These are phyloP conservation scores for Tulasnella sp. DNA, from an alignment of 768 basidiomycete genomes.

Conservation along the genomic window DNA sequence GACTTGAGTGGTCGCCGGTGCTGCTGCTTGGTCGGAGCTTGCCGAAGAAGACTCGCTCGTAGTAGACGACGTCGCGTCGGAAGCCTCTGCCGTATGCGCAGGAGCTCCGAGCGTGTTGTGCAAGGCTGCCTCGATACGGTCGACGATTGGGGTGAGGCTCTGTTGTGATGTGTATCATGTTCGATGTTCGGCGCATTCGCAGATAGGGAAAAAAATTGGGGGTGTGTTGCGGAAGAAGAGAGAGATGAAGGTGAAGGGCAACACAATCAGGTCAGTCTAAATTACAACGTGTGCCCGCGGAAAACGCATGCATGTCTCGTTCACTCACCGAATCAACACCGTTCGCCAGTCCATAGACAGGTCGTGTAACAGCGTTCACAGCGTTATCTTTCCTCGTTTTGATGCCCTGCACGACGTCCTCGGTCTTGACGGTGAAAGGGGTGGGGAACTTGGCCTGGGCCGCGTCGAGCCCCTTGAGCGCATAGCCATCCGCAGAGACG, in stretches of 20 bases:
- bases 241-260: constrained; percentile 27
- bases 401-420: constrained; percentile 57
- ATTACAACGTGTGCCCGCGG: neutral
- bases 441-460: constrained; percentile 68
- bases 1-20: constrained; percentile 64
- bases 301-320: neutral
- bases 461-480: constrained; percentile 66
- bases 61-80: constrained; percentile 7
- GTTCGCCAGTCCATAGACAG: constrained; percentile 53
- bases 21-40: constrained; percentile 38
- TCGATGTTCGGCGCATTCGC: neutral
- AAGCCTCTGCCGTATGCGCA: neutral
- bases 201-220: neutral
- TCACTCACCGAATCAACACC: constrained; percentile 60
- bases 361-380: constrained; percentile 43
- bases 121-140: constrained; percentile 58
- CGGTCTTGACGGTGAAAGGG: constrained; percentile 65
- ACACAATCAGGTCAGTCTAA: constrained; percentile 24
- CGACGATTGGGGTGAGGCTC: constrained; percentile 63
- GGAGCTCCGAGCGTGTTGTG: constrained; percentile 27
- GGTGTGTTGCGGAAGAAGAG: neutral
- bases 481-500: constrained; percentile 55
- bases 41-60: constrained; percentile 16
- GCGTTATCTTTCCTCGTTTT: constrained; percentile 51
- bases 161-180: neutral